Percentiles rank a stretch among this genome's conserved stretches.
Conservation (phyloP, 2,329 filamentous ascomycete genomes). For the Alternaria sp. region DNA sequence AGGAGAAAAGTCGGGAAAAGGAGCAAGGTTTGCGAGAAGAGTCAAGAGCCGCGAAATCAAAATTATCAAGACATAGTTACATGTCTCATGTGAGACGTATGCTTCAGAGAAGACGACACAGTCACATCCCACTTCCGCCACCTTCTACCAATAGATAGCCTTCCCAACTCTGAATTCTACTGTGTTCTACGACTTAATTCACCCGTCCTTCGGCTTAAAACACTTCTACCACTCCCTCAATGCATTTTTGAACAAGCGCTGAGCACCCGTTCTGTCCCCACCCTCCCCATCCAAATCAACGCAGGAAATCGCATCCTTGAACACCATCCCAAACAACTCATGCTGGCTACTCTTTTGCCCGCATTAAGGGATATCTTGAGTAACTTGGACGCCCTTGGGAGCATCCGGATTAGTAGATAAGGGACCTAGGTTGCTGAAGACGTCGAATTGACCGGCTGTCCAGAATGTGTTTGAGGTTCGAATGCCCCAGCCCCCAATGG, state of each 20-base stretch:
- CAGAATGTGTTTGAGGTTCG: slow-evolving; percentile 63
- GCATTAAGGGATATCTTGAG: slow-evolving; percentile 41
- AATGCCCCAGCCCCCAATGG: slow-evolving; percentile 62
- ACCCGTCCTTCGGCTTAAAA: slow-evolving; percentile 39
- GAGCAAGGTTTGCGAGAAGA: not conserved
- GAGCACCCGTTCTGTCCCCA: slow-evolving; percentile 45
- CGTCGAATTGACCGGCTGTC: slow-evolving; percentile 61
- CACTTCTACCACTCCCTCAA: slow-evolving; percentile 59
- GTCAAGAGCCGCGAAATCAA: not conserved
- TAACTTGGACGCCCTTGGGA: slow-evolving; percentile 39
- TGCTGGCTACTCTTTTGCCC: slow-evolving; percentile 47
- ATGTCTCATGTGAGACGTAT: not conserved
- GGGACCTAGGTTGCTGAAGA: slow-evolving; percentile 60
- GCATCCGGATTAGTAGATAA: slow-evolving; percentile 55
- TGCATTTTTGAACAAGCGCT: slow-evolving; percentile 53
- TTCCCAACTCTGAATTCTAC: not conserved
- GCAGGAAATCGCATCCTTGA: slow-evolving; percentile 59
- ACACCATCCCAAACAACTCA: slow-evolving; percentile 60
- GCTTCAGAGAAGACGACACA: not conserved
- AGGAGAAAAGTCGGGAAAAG: not conserved
- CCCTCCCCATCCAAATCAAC: slow-evolving; percentile 56
- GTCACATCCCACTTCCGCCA: not conserved
- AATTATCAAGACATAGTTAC: not conserved
- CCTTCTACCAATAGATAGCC: not conserved
- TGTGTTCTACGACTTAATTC: slow-evolving; percentile 14